phyloP scores from a whole-genome alignment of 2,329 filamentous ascomycete genomes.

The Claviceps cyperi region DNA sequence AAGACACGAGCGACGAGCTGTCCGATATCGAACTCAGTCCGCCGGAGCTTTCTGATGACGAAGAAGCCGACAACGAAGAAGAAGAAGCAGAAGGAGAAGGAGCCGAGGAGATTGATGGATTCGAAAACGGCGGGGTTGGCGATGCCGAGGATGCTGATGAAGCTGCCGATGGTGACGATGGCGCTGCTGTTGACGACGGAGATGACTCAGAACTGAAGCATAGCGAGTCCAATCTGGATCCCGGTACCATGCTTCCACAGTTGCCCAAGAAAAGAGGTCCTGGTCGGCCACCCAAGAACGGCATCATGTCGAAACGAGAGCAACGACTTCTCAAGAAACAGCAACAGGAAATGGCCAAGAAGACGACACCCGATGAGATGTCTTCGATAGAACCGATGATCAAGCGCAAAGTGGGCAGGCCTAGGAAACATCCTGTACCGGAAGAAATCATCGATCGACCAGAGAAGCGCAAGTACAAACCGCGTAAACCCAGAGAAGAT shows the following conservation, averaged over 20 bases:
- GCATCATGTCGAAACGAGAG: conserved; percentile 69
- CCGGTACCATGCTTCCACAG: conserved; percentile 24
- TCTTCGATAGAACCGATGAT: conserved; percentile 34
- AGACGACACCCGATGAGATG: conserved; percentile 31
- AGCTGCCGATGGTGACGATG: conserved; percentile 10
- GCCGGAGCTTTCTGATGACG: conserved; percentile 25
- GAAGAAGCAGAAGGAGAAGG: conserved; percentile 6
- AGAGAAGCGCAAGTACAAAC: conserved; percentile 54
- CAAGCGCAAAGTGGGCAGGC: conserved; percentile 52
- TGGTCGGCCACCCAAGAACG: conserved; percentile 70
- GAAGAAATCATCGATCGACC: conserved; percentile 38
- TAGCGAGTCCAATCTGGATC: conserved; percentile 15
- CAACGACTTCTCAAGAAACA: conserved; percentile 48
- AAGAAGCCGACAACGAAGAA: conserved; percentile 18
- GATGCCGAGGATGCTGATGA: background rate
- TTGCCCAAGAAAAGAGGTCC: conserved; percentile 58
- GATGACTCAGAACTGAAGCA: conserved; percentile 10
- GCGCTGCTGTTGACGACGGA: conserved; percentile 11
- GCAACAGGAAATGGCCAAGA: conserved; percentile 32
- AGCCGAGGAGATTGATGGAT: conserved; percentile 6
- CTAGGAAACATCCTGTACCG: conserved; percentile 46
- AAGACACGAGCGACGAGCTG: conserved; percentile 40
- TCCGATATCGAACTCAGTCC: conserved; percentile 29
- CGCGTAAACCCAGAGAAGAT: conserved; percentile 42
- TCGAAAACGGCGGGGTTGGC: conserved; percentile 11